Percentiles rank a stretch among this genome's conserved stretches.
Evolutionary conservation across 805 yeast species (phyloP).

Genomic region (Blastobotrys terrestris): DNA sequence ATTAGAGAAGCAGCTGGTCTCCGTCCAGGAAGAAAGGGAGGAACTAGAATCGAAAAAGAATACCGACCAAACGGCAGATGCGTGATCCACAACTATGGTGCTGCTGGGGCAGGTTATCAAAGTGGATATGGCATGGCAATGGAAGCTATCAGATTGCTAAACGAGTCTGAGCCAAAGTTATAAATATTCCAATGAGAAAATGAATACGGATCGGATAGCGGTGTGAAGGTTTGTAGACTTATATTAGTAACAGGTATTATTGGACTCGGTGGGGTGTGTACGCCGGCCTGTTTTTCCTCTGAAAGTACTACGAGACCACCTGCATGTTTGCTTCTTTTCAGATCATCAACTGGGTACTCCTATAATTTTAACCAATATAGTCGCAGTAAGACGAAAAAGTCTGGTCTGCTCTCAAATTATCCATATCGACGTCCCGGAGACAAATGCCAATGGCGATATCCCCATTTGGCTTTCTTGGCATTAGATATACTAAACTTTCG

Average conservation of each 20-base stretch:
- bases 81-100: conserved; percentile 68
- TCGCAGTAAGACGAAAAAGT: conserved; percentile 8
- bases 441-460: conserved; percentile 9
- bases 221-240: too few species aligned
- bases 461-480: conserved; percentile 15
- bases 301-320: too few species aligned
- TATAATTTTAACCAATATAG: conserved; percentile 1
- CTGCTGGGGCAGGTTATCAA: conserved; percentile 75
- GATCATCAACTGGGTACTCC: too few species aligned
- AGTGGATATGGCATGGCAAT: conserved; percentile 62
- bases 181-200: too few species aligned
- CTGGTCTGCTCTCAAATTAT: conserved; percentile 2
- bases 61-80: conserved; percentile 32
- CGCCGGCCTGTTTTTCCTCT: too few species aligned
- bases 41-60: conserved; percentile 62
- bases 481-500: conserved; percentile 13
- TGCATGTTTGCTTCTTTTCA: too few species aligned
- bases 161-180: conserved; percentile 5
- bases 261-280: too few species aligned
- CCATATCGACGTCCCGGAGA: conserved; percentile 11
- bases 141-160: conserved; percentile 29
- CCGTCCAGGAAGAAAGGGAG: conserved; percentile 73
- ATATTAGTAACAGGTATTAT: too few species aligned
- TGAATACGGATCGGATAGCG: too few species aligned
- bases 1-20: conserved; percentile 65